Base-by-base conservation (phyloP, 2,329 filamentous ascomycete genomes). In the Ramichloridium luteum region DNA sequence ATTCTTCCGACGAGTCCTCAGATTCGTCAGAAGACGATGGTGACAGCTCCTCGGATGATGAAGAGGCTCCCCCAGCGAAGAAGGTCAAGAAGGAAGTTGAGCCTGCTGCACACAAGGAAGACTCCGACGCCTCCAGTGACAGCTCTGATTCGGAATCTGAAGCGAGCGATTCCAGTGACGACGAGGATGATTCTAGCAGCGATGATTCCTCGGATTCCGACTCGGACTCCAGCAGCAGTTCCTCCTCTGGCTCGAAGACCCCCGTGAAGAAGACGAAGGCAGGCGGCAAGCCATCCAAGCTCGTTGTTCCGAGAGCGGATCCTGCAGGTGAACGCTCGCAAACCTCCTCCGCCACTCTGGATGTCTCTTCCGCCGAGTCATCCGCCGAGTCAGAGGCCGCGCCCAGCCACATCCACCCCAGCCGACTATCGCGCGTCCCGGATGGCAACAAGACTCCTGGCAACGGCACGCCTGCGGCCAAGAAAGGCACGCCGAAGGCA, bases 401-500 rank as follows among this genome's bases (percentile, higher is more conserved):
- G 10, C 36, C 31, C 15, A 31, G 27, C 25, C 50, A 56, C 52
- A 44, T 65, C 60, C 51, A 57, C 48, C 28, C 65, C 55, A 37
- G 50, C 27, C 52, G 53, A 17, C 34, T 49, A 3, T 54, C 39
- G 22, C 38, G 38, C 13, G 28, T 44, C 31, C 38, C 40, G n/a
- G 22, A 27, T 16, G 41, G 38, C 6, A 41, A 36, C 12, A 40
- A 40, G 17, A 56, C 58, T 35, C 45, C 48, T 10, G 51, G 51
- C 37, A 23, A n/a, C 20, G 20, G 20, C 20, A n/a, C n/a, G n/a
- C n/a, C n/a, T n/a, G n/a, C n/a, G n/a, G n/a, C n/a, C n/a, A 23
- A 23, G n/a, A 23, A 23, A n/a, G 20, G 20, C n/a, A 8, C 20
- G 8, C n/a, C n/a, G n/a, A 71, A 69, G 60, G 62, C 67, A 59